These are phyloP conservation scores for Cardiospermum halicacabum DNA, from an alignment of 345 rosid genomes.

Conservation along the genomic window DNA sequence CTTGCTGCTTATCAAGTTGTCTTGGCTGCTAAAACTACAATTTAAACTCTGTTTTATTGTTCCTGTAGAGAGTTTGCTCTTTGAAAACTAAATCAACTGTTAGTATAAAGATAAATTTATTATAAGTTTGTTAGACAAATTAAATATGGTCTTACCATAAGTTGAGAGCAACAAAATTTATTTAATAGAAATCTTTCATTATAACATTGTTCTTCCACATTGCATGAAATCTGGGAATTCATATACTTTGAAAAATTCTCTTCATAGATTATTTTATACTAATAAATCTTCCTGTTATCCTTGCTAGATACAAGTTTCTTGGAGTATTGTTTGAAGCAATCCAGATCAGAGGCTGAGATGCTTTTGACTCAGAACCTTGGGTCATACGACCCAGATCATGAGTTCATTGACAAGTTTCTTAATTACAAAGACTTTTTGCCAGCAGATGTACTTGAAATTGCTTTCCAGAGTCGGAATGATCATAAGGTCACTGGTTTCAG, in stretches of 20 bases:
- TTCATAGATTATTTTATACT: neutral
- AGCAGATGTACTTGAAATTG: slow-evolving; percentile 82
- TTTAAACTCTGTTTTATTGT: neutral
- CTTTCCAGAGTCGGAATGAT: slow-evolving; percentile 59
- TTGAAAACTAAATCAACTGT: neutral
- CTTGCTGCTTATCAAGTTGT: neutral
- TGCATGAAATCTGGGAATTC: neutral
- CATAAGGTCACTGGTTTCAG: slow-evolving; percentile 32
- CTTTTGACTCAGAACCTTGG: slow-evolving; percentile 76
- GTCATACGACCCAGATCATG: slow-evolving; percentile 59
- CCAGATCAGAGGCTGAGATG: slow-evolving; percentile 86
- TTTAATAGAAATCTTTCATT: too few species aligned
- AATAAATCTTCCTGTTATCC: slow-evolving; percentile 1
- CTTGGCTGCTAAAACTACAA: neutral
- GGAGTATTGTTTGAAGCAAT: slow-evolving; percentile 87
- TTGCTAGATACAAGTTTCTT: slow-evolving; percentile 75
- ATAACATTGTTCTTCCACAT: neutral
- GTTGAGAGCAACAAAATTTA: too few species aligned
- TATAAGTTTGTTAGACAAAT: neutral
- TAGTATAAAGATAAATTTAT: neutral
- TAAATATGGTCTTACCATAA: too few species aligned
- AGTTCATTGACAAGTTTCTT: slow-evolving; percentile 89
- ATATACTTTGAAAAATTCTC: neutral
- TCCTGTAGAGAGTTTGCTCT: neutral
- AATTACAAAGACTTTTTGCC: slow-evolving; percentile 82